Evolutionary conservation across 1,284 basidiomycete species (phyloP), one percentile per base, ranked within the genome.

Genomic region (Ganoderma leucocontextum): DNA sequence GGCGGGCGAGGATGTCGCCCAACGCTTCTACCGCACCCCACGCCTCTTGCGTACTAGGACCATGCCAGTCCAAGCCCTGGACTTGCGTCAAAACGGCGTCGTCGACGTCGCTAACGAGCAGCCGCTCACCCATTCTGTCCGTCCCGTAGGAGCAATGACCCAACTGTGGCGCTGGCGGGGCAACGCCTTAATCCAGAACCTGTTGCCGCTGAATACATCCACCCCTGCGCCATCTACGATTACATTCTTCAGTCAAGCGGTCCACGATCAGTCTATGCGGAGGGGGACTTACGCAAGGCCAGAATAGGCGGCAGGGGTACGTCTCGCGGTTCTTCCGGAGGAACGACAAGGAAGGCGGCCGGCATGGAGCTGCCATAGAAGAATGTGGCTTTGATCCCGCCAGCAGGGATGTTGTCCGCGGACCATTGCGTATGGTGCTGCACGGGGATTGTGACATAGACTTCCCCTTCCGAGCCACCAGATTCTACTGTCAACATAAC

Each of bases 41-140:
- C 0, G 87, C 89, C 73, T 95, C 91, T 22, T 80, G 76, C 1
- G 89, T 80, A 67, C 91, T 93, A 1, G 89, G 88, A 0, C 93
- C 92, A 74, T 94, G 94, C 94, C 94, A 95, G 77, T 95, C 94
- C 62, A 94, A 83, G 7, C 94, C 94, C 93, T 95, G 29, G 38
- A 59, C n/a, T 12, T 19, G 22, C 15, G 39, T 52, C 58, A 39
- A 13, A 39, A 19, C 3, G 17, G 38, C 9, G 13, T 29, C 8
- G 36, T 41, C 19, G 57, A 41, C 8, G 13, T 15, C 2, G n/a
- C 8, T 17, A 38, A 41, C 15, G 38, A 41, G 22, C 36, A 41
- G 19, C n/a, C 0, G 22, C 80, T 60, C 77, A 90, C 92, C 93
- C 93, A 95, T 53, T 89, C 84, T 2, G 92, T 94, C 47, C 90